Evolutionary conservation across 306 rosid species (phyloP).

Genomic region (Cercis canadensis): DNA sequence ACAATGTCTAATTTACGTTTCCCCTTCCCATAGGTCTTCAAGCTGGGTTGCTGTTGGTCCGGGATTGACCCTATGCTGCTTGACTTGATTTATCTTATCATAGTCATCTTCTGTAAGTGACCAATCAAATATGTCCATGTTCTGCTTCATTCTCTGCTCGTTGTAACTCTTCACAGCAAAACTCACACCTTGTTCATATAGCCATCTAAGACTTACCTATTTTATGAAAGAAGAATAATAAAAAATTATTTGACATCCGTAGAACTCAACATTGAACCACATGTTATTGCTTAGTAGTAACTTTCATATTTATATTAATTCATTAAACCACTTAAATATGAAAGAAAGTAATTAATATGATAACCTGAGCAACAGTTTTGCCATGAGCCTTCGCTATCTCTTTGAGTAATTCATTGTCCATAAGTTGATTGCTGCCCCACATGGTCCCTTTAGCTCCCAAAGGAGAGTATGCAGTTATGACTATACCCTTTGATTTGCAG

Average conservation of each 20-base stretch:
- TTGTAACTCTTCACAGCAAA: conserved; percentile 51
- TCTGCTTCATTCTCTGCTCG: conserved; percentile 51
- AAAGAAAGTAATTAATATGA: no score
- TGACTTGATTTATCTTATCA: conserved; percentile 31
- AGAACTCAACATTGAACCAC: no score
- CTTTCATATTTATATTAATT: no score
- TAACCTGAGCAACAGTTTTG: conserved; percentile 58
- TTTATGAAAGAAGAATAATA: background rate
- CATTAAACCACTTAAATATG: background rate
- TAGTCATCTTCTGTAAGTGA: conserved; percentile 44
- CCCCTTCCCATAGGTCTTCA: background rate
- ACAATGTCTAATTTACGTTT: background rate
- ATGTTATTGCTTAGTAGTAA: no score
- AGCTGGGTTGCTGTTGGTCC: background rate
- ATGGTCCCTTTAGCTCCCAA: conserved; percentile 42
- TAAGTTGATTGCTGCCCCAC: conserved; percentile 44
- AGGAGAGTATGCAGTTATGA: conserved; percentile 58
- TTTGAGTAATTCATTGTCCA: conserved; percentile 37
- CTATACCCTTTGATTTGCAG: conserved; percentile 52
- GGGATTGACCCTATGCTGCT: background rate
- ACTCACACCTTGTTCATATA: conserved; percentile 53
- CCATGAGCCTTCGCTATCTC: conserved; percentile 51
- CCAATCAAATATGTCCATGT: conserved; percentile 55
- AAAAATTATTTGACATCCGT: background rate
- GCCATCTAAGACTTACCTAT: conserved; percentile 60